Percentiles rank a stretch among this genome's conserved stretches.
These are phyloP conservation scores for Gynochthodes officinalis DNA, from an alignment of 257 asterid genomes.

Conservation along the genomic window DNA sequence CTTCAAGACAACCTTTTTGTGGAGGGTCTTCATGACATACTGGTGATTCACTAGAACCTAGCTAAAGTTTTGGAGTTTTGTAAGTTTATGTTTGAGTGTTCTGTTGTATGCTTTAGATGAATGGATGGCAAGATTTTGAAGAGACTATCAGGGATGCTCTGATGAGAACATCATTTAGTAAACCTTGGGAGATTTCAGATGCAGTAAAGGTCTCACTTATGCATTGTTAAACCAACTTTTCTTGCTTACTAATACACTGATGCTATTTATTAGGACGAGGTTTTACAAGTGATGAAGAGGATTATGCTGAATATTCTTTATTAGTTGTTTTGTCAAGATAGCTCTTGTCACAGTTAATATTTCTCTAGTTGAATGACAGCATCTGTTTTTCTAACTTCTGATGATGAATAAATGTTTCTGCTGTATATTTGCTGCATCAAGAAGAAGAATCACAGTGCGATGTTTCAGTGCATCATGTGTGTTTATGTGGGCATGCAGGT, in stretches of 20 bases:
- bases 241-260: not conserved
- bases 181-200: not conserved
- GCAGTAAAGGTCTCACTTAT: not conserved
- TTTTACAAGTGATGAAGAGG: not conserved
- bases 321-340: not conserved
- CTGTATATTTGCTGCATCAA: not conserved
- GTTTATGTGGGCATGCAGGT: not conserved
- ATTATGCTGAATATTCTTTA: not conserved
- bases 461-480: not conserved
- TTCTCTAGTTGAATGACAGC: not conserved
- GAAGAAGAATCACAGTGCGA: not conserved
- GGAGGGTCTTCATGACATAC: not conserved
- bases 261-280: not conserved
- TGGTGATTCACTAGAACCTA: not conserved
- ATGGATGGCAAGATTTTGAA: constrained; percentile 2
- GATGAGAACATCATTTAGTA: not conserved
- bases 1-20: too few species aligned
- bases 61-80: not conserved
- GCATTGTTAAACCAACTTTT: not conserved
- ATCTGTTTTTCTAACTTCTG: not conserved
- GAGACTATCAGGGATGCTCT: not conserved
- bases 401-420: not conserved
- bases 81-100: not conserved
- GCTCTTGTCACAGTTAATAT: constrained; percentile 1
- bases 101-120: too few species aligned